Evolutionary conservation across 352 stramenopile species (phyloP).

Genomic region (Globisporangium acanthophoron): DNA sequence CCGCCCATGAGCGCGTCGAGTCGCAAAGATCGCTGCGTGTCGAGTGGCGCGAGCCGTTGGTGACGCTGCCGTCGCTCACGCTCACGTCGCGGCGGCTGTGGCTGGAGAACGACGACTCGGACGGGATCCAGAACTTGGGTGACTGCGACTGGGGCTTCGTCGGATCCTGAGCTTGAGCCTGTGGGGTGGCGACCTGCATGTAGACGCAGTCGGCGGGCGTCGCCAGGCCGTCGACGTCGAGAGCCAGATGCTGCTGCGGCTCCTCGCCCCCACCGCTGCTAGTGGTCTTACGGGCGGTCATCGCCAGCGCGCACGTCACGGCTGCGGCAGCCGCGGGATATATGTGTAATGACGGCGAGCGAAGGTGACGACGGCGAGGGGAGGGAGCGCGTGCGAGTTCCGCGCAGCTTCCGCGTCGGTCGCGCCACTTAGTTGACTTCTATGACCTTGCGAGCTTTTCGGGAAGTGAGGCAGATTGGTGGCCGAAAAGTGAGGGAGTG

Average conservation of each 20-base stretch:
- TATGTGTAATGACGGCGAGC: background rate
- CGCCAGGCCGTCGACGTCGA: background rate
- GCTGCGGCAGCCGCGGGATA: no score
- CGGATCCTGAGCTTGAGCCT: background rate
- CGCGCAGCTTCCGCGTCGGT: background rate
- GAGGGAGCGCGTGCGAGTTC: background rate
- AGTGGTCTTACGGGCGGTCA: background rate
- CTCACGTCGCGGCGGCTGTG: conserved; percentile 17
- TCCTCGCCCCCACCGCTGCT: background rate
- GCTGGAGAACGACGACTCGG: conserved; percentile 12
- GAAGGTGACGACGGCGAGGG: background rate
- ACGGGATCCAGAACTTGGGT: conserved; percentile 12
- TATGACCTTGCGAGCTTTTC: no score
- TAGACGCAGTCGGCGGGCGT: conserved; percentile 2
- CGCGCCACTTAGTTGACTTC: no score
- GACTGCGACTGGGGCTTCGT: no score
- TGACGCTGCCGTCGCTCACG: conserved; percentile 4
- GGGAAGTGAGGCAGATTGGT: no score
- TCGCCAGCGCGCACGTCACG: background rate
- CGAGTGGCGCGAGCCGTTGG: conserved; percentile 18
- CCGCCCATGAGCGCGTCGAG: conserved; percentile 1
- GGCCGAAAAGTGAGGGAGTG: no score
- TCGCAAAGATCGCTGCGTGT: conserved; percentile 11
- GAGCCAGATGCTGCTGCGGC: background rate
- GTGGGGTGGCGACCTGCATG: background rate